Evolutionary conservation across 768 basidiomycete genomes (phyloP).

Genomic region (Lactifluus pinguis): DNA sequence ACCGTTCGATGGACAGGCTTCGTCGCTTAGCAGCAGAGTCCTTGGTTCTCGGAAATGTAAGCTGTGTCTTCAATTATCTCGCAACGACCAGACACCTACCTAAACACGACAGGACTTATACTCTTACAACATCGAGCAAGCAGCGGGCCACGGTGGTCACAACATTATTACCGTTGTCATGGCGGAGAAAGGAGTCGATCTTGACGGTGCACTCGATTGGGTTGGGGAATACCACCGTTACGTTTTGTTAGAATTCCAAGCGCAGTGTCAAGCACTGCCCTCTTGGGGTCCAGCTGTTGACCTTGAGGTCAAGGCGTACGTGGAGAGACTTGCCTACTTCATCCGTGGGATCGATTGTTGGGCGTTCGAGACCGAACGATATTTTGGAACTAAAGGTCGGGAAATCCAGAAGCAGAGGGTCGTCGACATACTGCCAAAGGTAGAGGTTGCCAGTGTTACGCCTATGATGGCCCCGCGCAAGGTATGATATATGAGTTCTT

Average conservation of each 20-base stretch:
- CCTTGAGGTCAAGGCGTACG: slow-evolving; percentile 27
- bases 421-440: slow-evolving; percentile 2
- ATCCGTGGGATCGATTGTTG: slow-evolving; percentile 28
- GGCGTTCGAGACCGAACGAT: slow-evolving; percentile 31
- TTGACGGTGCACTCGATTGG: slow-evolving; percentile 33
- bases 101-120: slow-evolving; percentile 29
- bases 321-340: slow-evolving; percentile 34
- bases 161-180: slow-evolving; percentile 38
- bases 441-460: neutral
- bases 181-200: slow-evolving; percentile 26
- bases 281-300: slow-evolving; percentile 26
- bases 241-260: slow-evolving; percentile 28
- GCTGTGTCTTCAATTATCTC: neutral
- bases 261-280: slow-evolving; percentile 25
- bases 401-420: slow-evolving; percentile 19
- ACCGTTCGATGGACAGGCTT: slow-evolving; percentile 32
- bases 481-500: neutral
- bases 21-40: slow-evolving; percentile 28
- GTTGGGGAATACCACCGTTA: slow-evolving; percentile 27
- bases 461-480: slow-evolving; percentile 2
- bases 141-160: slow-evolving; percentile 32
- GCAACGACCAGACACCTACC: neutral
- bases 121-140: slow-evolving; percentile 34
- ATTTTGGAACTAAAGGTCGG: slow-evolving; percentile 26
- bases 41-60: slow-evolving; percentile 33